Percentiles rank a stretch among this genome's conserved stretches.
Conservation (phyloP, 2,329 filamentous ascomycete species). For the Aspergillus pseudoglaucus region DNA sequence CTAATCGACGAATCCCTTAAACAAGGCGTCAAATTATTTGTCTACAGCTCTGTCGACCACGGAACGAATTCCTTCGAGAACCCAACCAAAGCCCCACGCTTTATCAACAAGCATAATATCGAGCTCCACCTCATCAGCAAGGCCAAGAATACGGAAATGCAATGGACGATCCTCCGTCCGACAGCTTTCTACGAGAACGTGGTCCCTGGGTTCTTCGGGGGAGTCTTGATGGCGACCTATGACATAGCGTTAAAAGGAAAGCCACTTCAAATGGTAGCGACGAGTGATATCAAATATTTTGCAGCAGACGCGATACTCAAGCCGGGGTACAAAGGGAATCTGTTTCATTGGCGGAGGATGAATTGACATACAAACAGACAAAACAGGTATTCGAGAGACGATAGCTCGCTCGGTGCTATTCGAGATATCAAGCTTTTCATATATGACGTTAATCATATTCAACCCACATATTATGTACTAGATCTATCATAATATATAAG, state of each 20-base stretch:
- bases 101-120: slow-evolving; percentile 55
- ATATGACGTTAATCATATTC: too few relatives aligned
- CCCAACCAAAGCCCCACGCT: slow-evolving; percentile 55
- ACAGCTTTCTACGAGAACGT: slow-evolving; percentile 58
- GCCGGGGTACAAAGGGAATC: slow-evolving; percentile 40
- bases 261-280: slow-evolving; percentile 38
- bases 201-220: slow-evolving; percentile 40
- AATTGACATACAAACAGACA: slow-evolving; percentile 43
- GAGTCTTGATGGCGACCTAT: slow-evolving; percentile 42
- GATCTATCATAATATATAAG: too few relatives aligned
- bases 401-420: too few relatives aligned
- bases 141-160: slow-evolving; percentile 42
- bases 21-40: slow-evolving; percentile 52
- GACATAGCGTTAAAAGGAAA: slow-evolving; percentile 37
- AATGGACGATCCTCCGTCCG: slow-evolving; percentile 57
- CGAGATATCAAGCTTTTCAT: too few relatives aligned
- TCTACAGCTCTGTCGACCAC: slow-evolving; percentile 60
- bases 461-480: too few relatives aligned
- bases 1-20: slow-evolving; percentile 54
- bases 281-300: slow-evolving; percentile 48
- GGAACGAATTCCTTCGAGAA: slow-evolving; percentile 51
- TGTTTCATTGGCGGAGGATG: slow-evolving; percentile 48
- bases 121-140: slow-evolving; percentile 54
- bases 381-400: slow-evolving; percentile 38
- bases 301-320: slow-evolving; percentile 45